Evolutionary conservation across 2,329 filamentous ascomycete species (phyloP).

Genomic region (Aspergillus costaricaensis): DNA sequence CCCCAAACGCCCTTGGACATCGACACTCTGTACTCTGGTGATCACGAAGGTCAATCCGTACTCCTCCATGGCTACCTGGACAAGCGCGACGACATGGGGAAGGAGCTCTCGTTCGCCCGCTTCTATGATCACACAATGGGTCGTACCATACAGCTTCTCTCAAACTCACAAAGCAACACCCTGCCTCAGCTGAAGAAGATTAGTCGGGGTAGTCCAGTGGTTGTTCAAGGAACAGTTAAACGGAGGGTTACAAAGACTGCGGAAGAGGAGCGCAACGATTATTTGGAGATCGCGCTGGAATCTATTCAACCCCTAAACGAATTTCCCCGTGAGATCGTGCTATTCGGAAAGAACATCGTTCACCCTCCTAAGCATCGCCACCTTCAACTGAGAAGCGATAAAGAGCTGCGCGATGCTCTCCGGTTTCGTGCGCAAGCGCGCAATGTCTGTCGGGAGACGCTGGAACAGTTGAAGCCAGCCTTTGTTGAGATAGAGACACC

Average conservation of each 20-base stretch:
- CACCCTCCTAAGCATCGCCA: constrained; percentile 77
- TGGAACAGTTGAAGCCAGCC: constrained; percentile 54
- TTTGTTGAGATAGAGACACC: constrained; percentile 89
- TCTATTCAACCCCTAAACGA: constrained; percentile 69
- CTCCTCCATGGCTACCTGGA: constrained; percentile 72
- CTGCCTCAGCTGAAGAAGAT: constrained; percentile 48
- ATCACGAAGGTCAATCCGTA: constrained; percentile 45
- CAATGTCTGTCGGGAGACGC: constrained; percentile 55
- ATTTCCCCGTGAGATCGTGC: constrained; percentile 74
- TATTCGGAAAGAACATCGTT: constrained; percentile 69
- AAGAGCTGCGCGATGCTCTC: constrained; percentile 67
- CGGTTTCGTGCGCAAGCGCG: constrained; percentile 66
- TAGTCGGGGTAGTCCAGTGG: constrained; percentile 56
- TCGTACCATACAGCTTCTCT: constrained; percentile 54
- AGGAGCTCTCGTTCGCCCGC: constrained; percentile 70
- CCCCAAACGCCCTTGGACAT: constrained; percentile 48
- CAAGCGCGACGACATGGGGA: constrained; percentile 66
- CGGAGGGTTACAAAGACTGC: constrained; percentile 39
- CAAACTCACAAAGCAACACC: constrained; percentile 40
- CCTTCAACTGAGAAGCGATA: constrained; percentile 78
- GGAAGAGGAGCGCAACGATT: constrained; percentile 32
- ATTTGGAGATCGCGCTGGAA: constrained; percentile 62
- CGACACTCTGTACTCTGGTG: constrained; percentile 34
- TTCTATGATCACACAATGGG: constrained; percentile 49
- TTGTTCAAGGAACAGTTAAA: constrained; percentile 53